These are phyloP conservation scores for Santalum album DNA, from an alignment of 164 flowering plant species.

Conservation along the genomic window DNA sequence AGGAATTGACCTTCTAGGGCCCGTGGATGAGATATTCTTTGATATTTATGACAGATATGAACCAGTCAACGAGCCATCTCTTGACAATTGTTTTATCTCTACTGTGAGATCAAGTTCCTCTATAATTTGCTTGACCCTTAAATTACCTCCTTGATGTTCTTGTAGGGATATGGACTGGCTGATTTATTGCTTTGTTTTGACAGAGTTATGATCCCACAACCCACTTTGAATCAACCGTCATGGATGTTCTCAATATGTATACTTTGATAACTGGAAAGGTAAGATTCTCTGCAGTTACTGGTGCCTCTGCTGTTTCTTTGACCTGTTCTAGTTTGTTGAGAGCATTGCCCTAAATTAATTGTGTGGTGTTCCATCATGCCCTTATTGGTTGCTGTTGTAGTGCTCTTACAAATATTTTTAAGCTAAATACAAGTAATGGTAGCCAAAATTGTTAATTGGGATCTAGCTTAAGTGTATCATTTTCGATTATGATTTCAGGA, in stretches of 20 bases:
- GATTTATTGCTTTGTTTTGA: constrained; percentile 1
- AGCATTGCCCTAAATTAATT: background rate
- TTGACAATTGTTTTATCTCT: constrained; percentile 90
- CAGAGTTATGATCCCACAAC: constrained; percentile 98
- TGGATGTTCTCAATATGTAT: constrained; percentile 81
- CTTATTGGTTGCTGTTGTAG: no score
- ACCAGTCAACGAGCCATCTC: constrained; percentile 79
- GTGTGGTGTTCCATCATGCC: background rate
- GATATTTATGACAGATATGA: constrained; percentile 81
- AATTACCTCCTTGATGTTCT: background rate
- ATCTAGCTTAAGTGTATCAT: no score
- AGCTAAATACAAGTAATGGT: no score
- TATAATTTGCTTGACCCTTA: no score
- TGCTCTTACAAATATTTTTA: no score
- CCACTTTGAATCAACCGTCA: constrained; percentile 86
- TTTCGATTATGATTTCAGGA: no score
- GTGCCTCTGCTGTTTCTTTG: background rate
- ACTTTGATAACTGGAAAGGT: constrained; percentile 91
- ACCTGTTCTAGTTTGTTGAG: background rate
- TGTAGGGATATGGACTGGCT: background rate
- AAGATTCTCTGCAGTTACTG: constrained; percentile 4
- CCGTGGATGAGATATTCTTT: constrained; percentile 89
- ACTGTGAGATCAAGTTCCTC: constrained; percentile 44
- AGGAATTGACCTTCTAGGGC: constrained; percentile 84
- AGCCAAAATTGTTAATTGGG: no score